A percentile compares a stretch with the other conserved stretches of the same genome.
phyloP scores from a whole-genome alignment of 176 grass and related monocot species.

The barley (Hordeum vulgare) region MorexV3_pseudomolecules_assembly NC_058519.1:441140489-441140988 shows the following conservation, averaged over 20 bases:
- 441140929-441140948: neutral
- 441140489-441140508: constrained; percentile 97
- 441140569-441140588: neutral
- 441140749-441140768: constrained; percentile 95
- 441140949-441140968: constrained; percentile 13
- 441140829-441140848: neutral
- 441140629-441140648: constrained; percentile 8
- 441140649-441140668: constrained; percentile 80
- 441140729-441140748: constrained; percentile 99
- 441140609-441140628: constrained; percentile 3
- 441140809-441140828: neutral
- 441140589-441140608: constrained; percentile 5
- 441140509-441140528: constrained; percentile 96
- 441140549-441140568: constrained; percentile 7
- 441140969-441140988: constrained; percentile 14
- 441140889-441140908: constrained; percentile 87
- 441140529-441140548: constrained; percentile 61
- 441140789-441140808: constrained; percentile 13
- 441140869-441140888: constrained; percentile 68
- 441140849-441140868: constrained; percentile 75
- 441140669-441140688: constrained; percentile 71
- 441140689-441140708: constrained; percentile 93
- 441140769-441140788: constrained; percentile 41
- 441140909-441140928: constrained; percentile 3
- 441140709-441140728: constrained; percentile 84